Evolutionary conservation across 208 protist species (phyloP).

Genomic region (Wallacemonas collosoma): DNA sequence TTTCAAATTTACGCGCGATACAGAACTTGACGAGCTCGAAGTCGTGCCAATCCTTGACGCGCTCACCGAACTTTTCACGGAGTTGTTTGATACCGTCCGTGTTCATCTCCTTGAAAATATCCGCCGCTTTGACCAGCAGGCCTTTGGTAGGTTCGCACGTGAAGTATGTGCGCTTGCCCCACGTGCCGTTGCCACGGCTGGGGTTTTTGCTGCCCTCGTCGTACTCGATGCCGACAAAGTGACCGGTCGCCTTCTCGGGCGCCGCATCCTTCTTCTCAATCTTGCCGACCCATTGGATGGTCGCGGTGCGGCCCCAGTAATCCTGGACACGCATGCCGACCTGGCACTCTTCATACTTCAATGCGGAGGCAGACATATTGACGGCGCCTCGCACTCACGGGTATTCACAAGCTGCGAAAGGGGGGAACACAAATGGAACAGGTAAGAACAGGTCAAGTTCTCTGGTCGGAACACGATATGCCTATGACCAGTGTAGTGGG

Average conservation of each 20-base stretch:
- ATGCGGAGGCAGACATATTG: slow-evolving; percentile 23
- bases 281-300: slow-evolving; percentile 62
- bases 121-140: slow-evolving; percentile 39
- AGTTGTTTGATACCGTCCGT: slow-evolving; percentile 34
- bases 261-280: slow-evolving; percentile 56
- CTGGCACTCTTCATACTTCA: slow-evolving; percentile 37
- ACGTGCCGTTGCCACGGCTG: slow-evolving; percentile 54
- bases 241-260: slow-evolving; percentile 49
- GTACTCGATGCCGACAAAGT: slow-evolving; percentile 68
- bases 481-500: too few relatives aligned
- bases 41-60: slow-evolving; percentile 70
- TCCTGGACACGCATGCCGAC: slow-evolving; percentile 80
- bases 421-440: slow-evolving; percentile 13
- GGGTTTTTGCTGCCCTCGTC: slow-evolving; percentile 58
- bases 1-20: slow-evolving; percentile 80
- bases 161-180: slow-evolving; percentile 57
- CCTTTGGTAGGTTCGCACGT: slow-evolving; percentile 49
- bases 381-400: slow-evolving; percentile 3
- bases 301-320: slow-evolving; percentile 67
- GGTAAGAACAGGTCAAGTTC: slow-evolving; percentile 5
- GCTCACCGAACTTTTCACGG: slow-evolving; percentile 60
- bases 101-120: slow-evolving; percentile 70
- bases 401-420: slow-evolving; percentile 4
- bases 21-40: slow-evolving; percentile 86
- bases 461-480: too few relatives aligned